phyloP scores from a whole-genome alignment of 805 yeast genomes.

The Kazachstania kunashirensis region DNA sequence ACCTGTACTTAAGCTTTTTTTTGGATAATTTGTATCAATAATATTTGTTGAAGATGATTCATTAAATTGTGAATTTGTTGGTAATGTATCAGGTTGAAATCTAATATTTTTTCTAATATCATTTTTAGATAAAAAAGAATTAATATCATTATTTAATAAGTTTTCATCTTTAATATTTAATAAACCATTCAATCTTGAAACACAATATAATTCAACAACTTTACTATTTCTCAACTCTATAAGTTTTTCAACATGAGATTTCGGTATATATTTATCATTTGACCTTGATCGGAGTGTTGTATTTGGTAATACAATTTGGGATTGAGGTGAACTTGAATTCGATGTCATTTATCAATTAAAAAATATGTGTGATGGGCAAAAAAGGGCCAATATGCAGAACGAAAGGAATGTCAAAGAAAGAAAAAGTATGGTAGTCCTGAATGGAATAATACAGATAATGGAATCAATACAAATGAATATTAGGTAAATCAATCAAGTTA shows the following conservation, averaged over 20 bases:
- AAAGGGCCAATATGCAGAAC: too few relatives aligned
- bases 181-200: slow-evolving; percentile 42
- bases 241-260: slow-evolving; percentile 25
- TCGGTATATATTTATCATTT: too few relatives aligned
- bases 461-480: too few relatives aligned
- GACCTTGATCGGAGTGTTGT: not conserved
- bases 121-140: slow-evolving; percentile 42
- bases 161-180: slow-evolving; percentile 33
- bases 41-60: not conserved
- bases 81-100: slow-evolving; percentile 29
- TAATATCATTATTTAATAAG: slow-evolving; percentile 31
- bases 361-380: too few relatives aligned
- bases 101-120: slow-evolving; percentile 40
- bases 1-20: slow-evolving; percentile 5
- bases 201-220: slow-evolving; percentile 51
- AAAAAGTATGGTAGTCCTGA: too few relatives aligned
- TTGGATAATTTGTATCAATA: not conserved
- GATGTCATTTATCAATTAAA: slow-evolving; percentile 9
- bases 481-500: too few relatives aligned
- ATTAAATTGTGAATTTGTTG: slow-evolving; percentile 9
- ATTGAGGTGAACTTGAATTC: slow-evolving; percentile 11
- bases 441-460: too few relatives aligned
- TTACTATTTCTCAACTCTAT: slow-evolving; percentile 45
- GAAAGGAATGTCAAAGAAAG: too few relatives aligned
- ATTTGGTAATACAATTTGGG: not conserved